Percentiles rank a stretch among this genome's conserved stretches.
Evolutionary conservation across 352 stramenopile genomes (phyloP).

Genomic region (Pythium graminicola): DNA sequence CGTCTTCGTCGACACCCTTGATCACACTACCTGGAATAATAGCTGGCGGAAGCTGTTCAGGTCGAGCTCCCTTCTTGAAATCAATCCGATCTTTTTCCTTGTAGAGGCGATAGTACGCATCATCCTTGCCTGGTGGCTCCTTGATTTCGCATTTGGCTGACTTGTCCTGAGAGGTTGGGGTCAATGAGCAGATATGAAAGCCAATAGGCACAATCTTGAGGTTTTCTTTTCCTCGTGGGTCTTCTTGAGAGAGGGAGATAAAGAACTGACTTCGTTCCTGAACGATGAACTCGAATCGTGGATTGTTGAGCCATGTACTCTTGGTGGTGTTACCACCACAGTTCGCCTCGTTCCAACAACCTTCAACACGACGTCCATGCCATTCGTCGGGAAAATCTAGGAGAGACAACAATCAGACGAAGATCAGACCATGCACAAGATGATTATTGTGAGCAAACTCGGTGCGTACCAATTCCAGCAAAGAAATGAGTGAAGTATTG

Average conservation of each 20-base stretch:
- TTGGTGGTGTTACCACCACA: conserved; percentile 75
- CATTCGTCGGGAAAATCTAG: conserved; percentile 85
- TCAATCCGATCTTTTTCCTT: conserved; percentile 49
- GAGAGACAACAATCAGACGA: neutral
- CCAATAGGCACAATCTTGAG: conserved; percentile 71
- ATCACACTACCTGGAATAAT: conserved; percentile 78
- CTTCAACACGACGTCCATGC: conserved; percentile 69
- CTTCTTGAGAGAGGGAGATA: conserved; percentile 74
- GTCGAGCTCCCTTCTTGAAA: conserved; percentile 50
- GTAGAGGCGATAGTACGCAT: conserved; percentile 69
- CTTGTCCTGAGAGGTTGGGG: conserved; percentile 21
- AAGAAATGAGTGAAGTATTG: conserved; percentile 90
- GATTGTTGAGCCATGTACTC: conserved; percentile 87
- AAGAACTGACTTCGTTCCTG: conserved; percentile 59
- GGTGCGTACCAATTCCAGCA: conserved; percentile 65
- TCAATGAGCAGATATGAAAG: conserved; percentile 73
- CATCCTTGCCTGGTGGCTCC: conserved; percentile 48
- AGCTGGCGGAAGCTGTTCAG: conserved; percentile 46
- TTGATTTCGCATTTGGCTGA: conserved; percentile 48
- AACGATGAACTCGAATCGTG: conserved; percentile 68
- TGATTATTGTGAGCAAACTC: neutral
- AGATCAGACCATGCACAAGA: neutral
- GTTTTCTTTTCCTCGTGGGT: conserved; percentile 64
- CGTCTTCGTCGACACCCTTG: conserved; percentile 52
- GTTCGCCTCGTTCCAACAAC: conserved; percentile 69